Conservation (phyloP, 257 asterid species). For the Solanum dulcamara region DNA sequence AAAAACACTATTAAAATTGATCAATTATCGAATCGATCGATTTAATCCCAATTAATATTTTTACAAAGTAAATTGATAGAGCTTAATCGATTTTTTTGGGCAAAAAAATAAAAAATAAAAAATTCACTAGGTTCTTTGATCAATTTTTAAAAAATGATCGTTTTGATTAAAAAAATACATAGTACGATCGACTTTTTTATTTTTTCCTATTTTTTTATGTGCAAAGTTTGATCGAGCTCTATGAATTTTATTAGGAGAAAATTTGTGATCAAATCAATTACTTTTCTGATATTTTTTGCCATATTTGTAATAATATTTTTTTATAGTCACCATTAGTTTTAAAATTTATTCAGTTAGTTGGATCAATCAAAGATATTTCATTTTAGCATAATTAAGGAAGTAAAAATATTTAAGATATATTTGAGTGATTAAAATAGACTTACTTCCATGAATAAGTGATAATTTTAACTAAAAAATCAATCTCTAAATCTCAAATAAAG, state of each 20-base stretch:
- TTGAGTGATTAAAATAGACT: no score
- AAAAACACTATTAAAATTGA: no score
- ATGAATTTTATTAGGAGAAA: not conserved
- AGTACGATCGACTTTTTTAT: not conserved
- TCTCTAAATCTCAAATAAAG: no score
- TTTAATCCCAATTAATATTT: not conserved
- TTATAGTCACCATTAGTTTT: not conserved
- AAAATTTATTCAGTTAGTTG: no score
- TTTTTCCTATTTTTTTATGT: not conserved
- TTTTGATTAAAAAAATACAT: fast-evolving
- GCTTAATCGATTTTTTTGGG: not conserved
- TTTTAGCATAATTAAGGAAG: no score
- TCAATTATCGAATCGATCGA: no score
- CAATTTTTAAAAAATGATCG: not conserved
- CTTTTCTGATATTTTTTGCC: not conserved
- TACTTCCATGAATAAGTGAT: no score
- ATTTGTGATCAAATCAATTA: not conserved
- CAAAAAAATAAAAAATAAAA: not conserved
- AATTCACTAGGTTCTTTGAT: not conserved
- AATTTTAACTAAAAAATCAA: no score
- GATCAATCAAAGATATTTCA: no score
- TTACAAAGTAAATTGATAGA: not conserved
- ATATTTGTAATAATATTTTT: no score
- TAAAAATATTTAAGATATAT: no score
- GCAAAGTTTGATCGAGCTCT: not conserved